Conservation (phyloP, 257 asterid species). For the Solanum chaucha region DNA sequence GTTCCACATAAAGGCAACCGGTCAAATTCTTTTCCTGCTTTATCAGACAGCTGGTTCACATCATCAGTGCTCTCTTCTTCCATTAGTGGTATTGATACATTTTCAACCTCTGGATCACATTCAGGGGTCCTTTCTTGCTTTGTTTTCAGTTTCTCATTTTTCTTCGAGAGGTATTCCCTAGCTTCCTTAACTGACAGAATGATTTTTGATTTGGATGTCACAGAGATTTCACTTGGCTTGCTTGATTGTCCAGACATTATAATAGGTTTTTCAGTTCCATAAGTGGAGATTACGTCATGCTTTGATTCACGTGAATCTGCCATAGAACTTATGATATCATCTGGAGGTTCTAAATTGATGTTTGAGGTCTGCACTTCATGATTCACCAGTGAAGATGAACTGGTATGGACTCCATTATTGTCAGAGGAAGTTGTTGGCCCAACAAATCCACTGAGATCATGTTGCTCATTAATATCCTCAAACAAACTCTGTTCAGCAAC, state of each 20-base stretch:
- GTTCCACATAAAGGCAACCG: conserved; percentile 4
- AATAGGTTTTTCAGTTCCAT: conserved; percentile 16
- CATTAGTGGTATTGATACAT: conserved; percentile 4
- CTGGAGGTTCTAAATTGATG: not conserved
- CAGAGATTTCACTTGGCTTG: conserved; percentile 12
- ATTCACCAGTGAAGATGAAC: conserved; percentile 15
- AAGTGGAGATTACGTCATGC: conserved; percentile 12
- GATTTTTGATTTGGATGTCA: conserved; percentile 34
- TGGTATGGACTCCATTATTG: conserved; percentile 8
- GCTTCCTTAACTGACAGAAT: conserved; percentile 80
- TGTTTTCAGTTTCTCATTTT: conserved; percentile 21
- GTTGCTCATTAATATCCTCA: conserved; percentile 7
- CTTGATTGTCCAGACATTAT: conserved; percentile 8
- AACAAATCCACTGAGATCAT: conserved; percentile 16
- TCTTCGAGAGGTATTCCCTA: conserved; percentile 60
- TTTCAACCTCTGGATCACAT: conserved; percentile 13
- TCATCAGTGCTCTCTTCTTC: conserved; percentile 8
- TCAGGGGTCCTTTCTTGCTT: conserved; percentile 18
- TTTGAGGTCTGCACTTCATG: conserved; percentile 4
- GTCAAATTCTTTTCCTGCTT: conserved; percentile 8
- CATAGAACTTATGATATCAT: conserved; percentile 14
- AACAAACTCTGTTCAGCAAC: not conserved
- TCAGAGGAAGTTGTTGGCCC: conserved; percentile 10
- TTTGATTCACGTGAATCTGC: conserved; percentile 5
- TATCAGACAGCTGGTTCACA: conserved; percentile 14